Conservation (phyloP, 2,329 filamentous ascomycete species). For the Xylariaceae sp. region DNA sequence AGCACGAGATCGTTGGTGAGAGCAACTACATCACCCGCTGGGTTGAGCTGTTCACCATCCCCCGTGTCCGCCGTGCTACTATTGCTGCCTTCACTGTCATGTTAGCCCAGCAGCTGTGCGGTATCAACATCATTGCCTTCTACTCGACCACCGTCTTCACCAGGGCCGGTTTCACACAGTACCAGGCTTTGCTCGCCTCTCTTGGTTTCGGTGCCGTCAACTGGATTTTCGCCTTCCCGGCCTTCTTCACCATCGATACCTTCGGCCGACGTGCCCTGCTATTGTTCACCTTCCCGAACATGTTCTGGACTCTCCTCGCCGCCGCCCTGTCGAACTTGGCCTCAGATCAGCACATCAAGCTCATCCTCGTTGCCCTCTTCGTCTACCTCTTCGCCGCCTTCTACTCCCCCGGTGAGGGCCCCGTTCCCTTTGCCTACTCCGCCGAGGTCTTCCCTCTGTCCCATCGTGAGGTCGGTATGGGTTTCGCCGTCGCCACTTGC, state of each 20-base stretch:
- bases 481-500: constrained; percentile 63
- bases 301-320: constrained; percentile 63
- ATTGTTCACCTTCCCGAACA: constrained; percentile 63
- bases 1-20: constrained; percentile 46
- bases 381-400: constrained; percentile 59
- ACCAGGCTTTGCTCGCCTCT: constrained; percentile 57
- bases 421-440: constrained; percentile 64
- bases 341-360: constrained; percentile 19
- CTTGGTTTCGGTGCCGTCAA: constrained; percentile 64
- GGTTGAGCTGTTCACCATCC: constrained; percentile 63
- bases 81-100: constrained; percentile 76
- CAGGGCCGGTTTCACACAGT: constrained; percentile 52
- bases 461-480: constrained; percentile 69
- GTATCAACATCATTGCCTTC: constrained; percentile 71
- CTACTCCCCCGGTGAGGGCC: constrained; percentile 63
- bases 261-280: constrained; percentile 60
- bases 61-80: constrained; percentile 67
- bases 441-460: constrained; percentile 68
- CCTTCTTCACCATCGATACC: constrained; percentile 64
- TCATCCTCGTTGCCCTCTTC: constrained; percentile 53
- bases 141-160: constrained; percentile 64
- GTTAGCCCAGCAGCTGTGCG: constrained; percentile 71
- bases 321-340: constrained; percentile 57
- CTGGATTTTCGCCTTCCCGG: constrained; percentile 62
- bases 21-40: constrained; percentile 61